Conservation (phyloP, 2,329 filamentous ascomycete species). For the Penicillium decumbens region DNA sequence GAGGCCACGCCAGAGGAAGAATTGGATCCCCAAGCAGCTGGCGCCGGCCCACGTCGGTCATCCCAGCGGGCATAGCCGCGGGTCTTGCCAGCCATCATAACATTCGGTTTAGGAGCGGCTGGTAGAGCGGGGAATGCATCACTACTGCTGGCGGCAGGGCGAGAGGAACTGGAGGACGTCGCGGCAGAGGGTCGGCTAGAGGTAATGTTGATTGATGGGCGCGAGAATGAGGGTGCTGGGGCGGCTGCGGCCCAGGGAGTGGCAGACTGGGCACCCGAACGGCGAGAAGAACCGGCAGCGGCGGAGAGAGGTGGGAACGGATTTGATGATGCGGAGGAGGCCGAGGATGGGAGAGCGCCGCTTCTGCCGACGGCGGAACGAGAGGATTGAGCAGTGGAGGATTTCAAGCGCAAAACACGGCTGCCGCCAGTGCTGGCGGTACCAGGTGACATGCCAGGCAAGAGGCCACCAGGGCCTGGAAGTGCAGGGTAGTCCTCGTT, state of each 20-base stretch:
- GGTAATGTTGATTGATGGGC: conserved; percentile 22
- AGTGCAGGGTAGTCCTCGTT: conserved; percentile 93
- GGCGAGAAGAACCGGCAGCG: conserved; percentile 20
- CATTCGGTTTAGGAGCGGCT: conserved; percentile 64
- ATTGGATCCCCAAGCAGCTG: conserved; percentile 38
- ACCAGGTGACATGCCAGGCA: conserved; percentile 50
- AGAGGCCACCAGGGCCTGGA: conserved; percentile 67
- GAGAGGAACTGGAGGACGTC: conserved; percentile 20
- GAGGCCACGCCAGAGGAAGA: conserved; percentile 23
- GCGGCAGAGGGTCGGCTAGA: conserved; percentile 28
- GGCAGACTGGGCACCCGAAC: conserved; percentile 18
- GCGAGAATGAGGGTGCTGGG: conserved; percentile 20
- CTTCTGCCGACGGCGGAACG: conserved; percentile 59
- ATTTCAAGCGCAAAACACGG: conserved; percentile 63
- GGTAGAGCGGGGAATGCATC: conserved; percentile 82
- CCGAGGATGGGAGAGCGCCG: conserved; percentile 44
- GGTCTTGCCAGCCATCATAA: conserved; percentile 48
- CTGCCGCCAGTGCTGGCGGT: conserved; percentile 50
- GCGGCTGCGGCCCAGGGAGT: conserved; percentile 25
- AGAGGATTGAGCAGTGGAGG: conserved; percentile 63
- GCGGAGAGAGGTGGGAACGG: conserved; percentile 46
- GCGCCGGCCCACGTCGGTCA: conserved; percentile 32
- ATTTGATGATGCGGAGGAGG: conserved; percentile 37
- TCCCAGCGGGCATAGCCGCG: conserved; percentile 46
- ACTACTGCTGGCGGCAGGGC: conserved; percentile 15